Percentiles rank a stretch among this genome's conserved stretches.
phyloP scores from a whole-genome alignment of 768 basidiomycete genomes.

The Naganishia antarctica region DNA sequence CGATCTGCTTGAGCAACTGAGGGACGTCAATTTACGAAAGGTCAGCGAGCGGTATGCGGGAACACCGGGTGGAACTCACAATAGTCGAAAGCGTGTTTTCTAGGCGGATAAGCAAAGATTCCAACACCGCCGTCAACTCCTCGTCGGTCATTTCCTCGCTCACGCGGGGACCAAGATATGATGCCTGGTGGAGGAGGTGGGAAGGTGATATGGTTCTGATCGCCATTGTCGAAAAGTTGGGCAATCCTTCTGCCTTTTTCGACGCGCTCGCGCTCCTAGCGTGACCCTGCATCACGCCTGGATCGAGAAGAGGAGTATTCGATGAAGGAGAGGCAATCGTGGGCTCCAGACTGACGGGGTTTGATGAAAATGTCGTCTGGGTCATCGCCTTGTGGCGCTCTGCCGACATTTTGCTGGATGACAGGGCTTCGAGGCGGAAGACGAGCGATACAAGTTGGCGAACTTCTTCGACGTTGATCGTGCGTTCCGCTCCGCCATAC shows the following conservation, averaged over 20 bases:
- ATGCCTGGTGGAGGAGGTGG: constrained; percentile 51
- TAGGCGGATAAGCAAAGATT: constrained; percentile 68
- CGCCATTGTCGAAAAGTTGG: not conserved
- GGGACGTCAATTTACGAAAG: too few relatives aligned
- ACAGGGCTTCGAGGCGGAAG: constrained; percentile 71
- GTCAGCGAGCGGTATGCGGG: not conserved
- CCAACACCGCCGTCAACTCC: constrained; percentile 69
- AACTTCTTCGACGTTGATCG: constrained; percentile 60
- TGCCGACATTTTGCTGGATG: constrained; percentile 26
- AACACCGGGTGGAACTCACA: constrained; percentile 32
- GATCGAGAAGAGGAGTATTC: not conserved
- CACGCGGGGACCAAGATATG: constrained; percentile 56
- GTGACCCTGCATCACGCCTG: not conserved
- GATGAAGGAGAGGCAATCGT: constrained; percentile 17
- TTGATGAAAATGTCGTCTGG: not conserved
- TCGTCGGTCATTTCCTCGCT: constrained; percentile 65
- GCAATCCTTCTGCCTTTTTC: not conserved
- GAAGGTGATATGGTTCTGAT: constrained; percentile 31
- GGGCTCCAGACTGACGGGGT: not conserved
- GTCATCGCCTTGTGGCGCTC: constrained; percentile 32
- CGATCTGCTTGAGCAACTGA: constrained; percentile 14
- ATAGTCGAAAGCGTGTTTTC: constrained; percentile 61
- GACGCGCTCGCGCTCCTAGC: not conserved
- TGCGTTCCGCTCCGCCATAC: constrained; percentile 32
- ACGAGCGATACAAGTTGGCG: constrained; percentile 67